Evolutionary conservation across 306 rosid genomes (phyloP), one percentile per base, ranked within the genome.

Genomic region (Dalbergia oliveri): DNA sequence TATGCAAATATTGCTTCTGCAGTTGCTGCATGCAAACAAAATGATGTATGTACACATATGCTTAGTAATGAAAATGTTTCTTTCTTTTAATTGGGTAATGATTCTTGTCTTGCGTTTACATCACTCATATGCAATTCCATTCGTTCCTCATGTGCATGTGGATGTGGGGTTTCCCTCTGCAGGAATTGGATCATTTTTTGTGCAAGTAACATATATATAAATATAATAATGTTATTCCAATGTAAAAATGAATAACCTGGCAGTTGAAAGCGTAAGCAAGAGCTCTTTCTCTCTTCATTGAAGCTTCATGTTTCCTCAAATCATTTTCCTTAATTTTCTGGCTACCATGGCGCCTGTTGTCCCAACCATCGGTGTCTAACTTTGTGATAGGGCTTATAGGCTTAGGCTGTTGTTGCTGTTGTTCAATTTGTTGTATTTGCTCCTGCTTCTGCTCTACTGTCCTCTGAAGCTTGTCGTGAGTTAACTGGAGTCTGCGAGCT

Each of bases 231-330:
- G 21, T 21, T n/a, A 31, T 57, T 19, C 3, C 11, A 14, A 23
- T 14, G 4, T 0, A 66, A 47, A 64, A 75, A 12, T 13, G 31
- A 75, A 68, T 39, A 67, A 95, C 98, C 89, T 93, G 94, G 68
- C 74, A 82, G 60, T 86, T 89, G 80, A 81, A 89, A 81, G 97
- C 93, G 71, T 93, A 86, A 68, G 97, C 97, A 59, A 90, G 93
- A 69, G 94, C 92, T 73, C 91, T 93, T 73, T 95, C 99, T 85
- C 89, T 89, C 60, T 87, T 86, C 78, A 93, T 80, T 1, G 64
- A 75, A 21, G 86, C 94, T 47, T 93, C 98, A 72, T 90, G 96
- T 77, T 81, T 93, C 76, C 73, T 79, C 1, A 88, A 72, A 63
- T 76, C 82, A 44, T 76, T 86, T 39, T 90, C 91, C 82, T 75